phyloP scores from a whole-genome alignment of 2,329 filamentous ascomycete species.

The Colletotrichum higginsianum region DNA sequence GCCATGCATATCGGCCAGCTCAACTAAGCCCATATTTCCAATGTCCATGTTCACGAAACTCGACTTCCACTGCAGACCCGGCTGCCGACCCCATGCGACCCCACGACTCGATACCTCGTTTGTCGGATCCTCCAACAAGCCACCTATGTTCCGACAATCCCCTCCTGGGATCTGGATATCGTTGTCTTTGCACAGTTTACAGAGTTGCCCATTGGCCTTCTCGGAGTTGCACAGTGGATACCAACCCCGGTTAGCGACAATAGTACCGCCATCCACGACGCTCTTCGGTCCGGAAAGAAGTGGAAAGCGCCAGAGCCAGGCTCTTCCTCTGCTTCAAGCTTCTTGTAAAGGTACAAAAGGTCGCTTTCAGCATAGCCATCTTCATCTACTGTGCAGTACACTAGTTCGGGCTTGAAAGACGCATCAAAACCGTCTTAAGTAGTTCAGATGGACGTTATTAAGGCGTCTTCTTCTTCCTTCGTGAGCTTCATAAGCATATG shows the following conservation, averaged over 20 bases:
- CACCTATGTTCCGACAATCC: not conserved
- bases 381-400: not conserved
- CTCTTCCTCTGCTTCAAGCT: not conserved
- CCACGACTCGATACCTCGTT: not conserved
- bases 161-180: not conserved
- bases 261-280: conserved; percentile 4
- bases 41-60: conserved; percentile 11
- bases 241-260: not conserved
- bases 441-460: not conserved
- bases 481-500: not conserved
- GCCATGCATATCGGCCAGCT: not conserved
- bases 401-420: not conserved
- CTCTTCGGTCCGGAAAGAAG: conserved; percentile 6
- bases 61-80: not conserved
- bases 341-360: not conserved
- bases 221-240: not conserved
- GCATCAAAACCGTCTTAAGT: not conserved
- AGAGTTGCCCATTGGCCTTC: not conserved
- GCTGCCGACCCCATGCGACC: not conserved
- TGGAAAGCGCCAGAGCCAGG: not conserved
- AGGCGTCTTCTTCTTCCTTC: not conserved
- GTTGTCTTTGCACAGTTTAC: not conserved
- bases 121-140: not conserved
- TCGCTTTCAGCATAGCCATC: not conserved
- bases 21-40: not conserved